Base-by-base conservation (phyloP, 352 stramenopile genomes). In the Globisporangium okanoganense region DNA sequence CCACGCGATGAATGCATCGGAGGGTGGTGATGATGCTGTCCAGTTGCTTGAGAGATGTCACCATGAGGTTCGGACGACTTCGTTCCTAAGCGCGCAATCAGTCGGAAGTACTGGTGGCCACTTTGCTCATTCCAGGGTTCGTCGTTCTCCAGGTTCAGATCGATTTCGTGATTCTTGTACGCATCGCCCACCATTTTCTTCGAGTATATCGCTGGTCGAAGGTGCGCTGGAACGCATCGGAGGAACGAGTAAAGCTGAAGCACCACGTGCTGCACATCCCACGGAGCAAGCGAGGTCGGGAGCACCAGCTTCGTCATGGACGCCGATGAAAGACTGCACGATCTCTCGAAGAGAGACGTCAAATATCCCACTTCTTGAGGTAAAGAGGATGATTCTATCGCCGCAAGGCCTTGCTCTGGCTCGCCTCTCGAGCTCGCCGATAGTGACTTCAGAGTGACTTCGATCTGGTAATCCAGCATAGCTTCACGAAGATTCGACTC, bases 381-480 rank as follows among this genome's bases (percentile, higher is more conserved):
- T 7, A 81, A 29, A 41, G 38, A 14, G 16, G 38, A n/a, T 20
- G 49, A 20, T 18, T 40, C 29, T 50, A 9, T 8, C 33, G 41
- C 24, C 55, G n/a, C 27, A 31, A 24, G 20, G 5, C 8, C 25
- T 54, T 60, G 61, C 38, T 54, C 49, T 29, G n/a, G 16, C 20
- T 20, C 6, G 14, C 18, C 18, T 9, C 12, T 29, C 2, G 47
- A 38, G 9, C 16, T 53, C 5, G 16, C 49, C 10, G 49, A 22
- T 1, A 68, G 33, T n/a, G 43, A 16, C 58, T 79, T 72, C 50
- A 92, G 64, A 2, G 62, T 80, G 7, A 64, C 58, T 62, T 96
- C 85, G 16, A 94, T 90, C n/a, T 78, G 70, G 55, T 86, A 92
- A 49, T 96, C 87, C 33, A 79, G 84, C 41, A 96, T 45, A 8